phyloP scores from a whole-genome alignment of 148 eudicot genomes.

The Agrostemma githago region DNA sequence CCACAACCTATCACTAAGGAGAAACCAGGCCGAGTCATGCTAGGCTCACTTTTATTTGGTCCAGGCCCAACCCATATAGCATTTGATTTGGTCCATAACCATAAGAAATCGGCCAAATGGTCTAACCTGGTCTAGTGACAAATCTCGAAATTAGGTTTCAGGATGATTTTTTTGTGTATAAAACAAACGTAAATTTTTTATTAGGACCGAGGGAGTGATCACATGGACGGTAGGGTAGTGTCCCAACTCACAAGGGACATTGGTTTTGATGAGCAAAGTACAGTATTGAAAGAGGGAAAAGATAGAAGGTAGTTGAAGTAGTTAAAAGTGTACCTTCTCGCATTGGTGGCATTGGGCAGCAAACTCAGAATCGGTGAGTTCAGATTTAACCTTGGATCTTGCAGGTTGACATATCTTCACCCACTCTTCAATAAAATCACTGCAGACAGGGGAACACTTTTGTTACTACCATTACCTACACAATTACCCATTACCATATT shows the following conservation, averaged over 20 bases:
- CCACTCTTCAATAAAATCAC: constrained; percentile 87
- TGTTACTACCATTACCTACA: neutral
- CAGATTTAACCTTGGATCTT: constrained; percentile 50
- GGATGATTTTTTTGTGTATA: too few species aligned
- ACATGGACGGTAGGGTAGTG: neutral
- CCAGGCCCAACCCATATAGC: too few species aligned
- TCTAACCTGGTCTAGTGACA: too few species aligned
- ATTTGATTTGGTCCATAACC: too few species aligned
- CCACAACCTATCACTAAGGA: too few species aligned
- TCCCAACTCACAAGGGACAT: neutral
- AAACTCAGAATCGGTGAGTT: constrained; percentile 33
- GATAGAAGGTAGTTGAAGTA: neutral
- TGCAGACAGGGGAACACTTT: constrained; percentile 26
- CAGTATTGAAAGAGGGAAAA: neutral
- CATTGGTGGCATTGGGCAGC: constrained; percentile 54
- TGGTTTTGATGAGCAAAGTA: neutral
- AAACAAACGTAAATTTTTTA: too few species aligned
- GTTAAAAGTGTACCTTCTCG: constrained; percentile 44
- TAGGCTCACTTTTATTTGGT: too few species aligned
- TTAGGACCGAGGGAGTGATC: neutral
- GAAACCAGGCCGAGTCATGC: too few species aligned
- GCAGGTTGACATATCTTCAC: constrained; percentile 70
- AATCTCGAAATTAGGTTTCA: too few species aligned
- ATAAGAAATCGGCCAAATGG: too few species aligned
- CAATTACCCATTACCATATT: too few species aligned